Conservation (phyloP, 1,284 basidiomycete species). For the Rhizoctonia solani region DNA sequence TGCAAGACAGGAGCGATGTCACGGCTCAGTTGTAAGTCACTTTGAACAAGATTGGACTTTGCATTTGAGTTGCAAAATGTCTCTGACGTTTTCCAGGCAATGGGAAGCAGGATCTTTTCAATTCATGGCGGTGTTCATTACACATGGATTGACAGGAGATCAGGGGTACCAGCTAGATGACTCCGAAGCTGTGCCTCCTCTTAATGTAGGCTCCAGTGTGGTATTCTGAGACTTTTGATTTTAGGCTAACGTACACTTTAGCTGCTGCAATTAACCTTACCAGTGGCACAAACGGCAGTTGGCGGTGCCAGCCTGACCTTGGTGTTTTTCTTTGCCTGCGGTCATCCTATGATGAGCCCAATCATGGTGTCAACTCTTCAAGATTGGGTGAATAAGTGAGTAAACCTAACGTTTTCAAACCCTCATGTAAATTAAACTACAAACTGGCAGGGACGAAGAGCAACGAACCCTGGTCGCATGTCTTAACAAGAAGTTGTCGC, state of each 20-base stretch:
- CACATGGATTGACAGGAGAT: constrained; percentile 6
- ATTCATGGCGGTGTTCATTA: background rate
- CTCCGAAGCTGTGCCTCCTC: background rate
- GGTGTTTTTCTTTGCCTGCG: constrained; percentile 1
- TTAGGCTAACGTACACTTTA: background rate
- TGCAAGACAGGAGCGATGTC: background rate
- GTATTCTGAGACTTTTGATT: background rate
- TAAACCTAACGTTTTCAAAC: background rate
- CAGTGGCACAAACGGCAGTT: background rate
- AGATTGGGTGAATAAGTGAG: constrained; percentile 1
- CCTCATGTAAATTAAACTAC: background rate
- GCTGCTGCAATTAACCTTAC: background rate
- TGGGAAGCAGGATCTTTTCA: constrained; percentile 1
- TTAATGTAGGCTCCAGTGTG: background rate
- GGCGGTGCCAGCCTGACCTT: background rate
- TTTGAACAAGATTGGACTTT: too few relatives aligned
- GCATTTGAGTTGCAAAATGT: background rate
- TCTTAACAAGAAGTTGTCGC: background rate
- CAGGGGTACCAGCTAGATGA: constrained; percentile 25
- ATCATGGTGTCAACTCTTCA: background rate
- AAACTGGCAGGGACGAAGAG: too few relatives aligned
- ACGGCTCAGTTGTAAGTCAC: background rate
- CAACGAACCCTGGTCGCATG: too few relatives aligned
- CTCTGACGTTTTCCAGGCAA: background rate
- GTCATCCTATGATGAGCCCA: constrained; percentile 2